Evolutionary conservation across 2,329 filamentous ascomycete species (phyloP).

Genomic region (Talaromyces sp.): DNA sequence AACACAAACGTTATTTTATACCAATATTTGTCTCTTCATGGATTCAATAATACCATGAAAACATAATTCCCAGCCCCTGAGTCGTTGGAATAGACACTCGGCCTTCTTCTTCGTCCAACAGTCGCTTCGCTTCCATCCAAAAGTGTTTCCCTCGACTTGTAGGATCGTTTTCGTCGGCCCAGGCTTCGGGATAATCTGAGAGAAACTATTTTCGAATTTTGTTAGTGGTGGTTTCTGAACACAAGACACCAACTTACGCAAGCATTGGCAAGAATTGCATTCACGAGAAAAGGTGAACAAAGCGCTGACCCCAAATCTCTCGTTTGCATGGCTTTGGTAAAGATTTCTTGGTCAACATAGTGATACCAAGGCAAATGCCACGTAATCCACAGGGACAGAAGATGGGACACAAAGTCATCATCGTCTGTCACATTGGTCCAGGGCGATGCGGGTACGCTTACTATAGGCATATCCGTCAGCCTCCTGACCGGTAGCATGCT

Average conservation of each 20-base stretch:
- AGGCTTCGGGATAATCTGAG: slow-evolving; percentile 30
- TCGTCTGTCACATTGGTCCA: slow-evolving; percentile 82
- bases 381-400: slow-evolving; percentile 88
- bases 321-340: slow-evolving; percentile 48
- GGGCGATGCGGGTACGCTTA: slow-evolving; percentile 27
- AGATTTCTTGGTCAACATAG: slow-evolving; percentile 72
- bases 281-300: slow-evolving; percentile 79
- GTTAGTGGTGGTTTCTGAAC: slow-evolving; percentile 3
- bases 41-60: slow-evolving; percentile 4
- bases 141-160: slow-evolving; percentile 30
- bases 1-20: background rate
- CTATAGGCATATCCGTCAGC: slow-evolving; percentile 26
- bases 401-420: slow-evolving; percentile 67
- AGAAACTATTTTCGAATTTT: slow-evolving; percentile 21
- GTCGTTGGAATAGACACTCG: slow-evolving; percentile 27
- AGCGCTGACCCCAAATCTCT: slow-evolving; percentile 54
- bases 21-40: background rate
- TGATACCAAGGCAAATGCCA: slow-evolving; percentile 89
- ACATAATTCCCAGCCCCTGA: slow-evolving; percentile 25
- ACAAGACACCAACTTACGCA: slow-evolving; percentile 22
- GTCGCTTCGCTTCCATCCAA: slow-evolving; percentile 28
- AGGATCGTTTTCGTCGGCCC: slow-evolving; percentile 21
- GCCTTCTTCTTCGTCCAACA: slow-evolving; percentile 33
- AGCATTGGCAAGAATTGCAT: slow-evolving; percentile 68
- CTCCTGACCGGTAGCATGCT: background rate